Evolutionary conservation across 2,329 filamentous ascomycete genomes (phyloP), one percentile per base, ranked within the genome.

Genomic region (Zasmidium angulare): DNA sequence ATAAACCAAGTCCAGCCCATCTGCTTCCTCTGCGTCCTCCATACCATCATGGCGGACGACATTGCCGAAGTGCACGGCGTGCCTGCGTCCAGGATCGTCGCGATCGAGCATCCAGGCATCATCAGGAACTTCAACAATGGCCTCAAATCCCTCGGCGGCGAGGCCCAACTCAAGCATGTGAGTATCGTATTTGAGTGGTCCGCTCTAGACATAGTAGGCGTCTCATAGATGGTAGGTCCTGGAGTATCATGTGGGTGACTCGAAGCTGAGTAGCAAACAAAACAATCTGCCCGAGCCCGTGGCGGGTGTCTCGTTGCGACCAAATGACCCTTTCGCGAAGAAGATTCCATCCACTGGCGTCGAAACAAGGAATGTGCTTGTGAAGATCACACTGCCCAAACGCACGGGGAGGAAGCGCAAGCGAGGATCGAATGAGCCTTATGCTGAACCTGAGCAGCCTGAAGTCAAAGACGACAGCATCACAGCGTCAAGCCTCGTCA

Each of bases 381-480:
- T 99, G 55, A 93, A 92, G 72, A 82, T 99, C 56, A 92, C 89
- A 0, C 86, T 98, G 0, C 93, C 95, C 0, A 95, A 88, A 74
- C 82, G 91, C 57, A 97, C 92, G 1, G 93, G 93, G 2, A 85
- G 91, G 61, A 96, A 90, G 75, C 85, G 93, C 59, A 96, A 93
- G 77, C 82, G 88, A 66, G 92, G 91, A n/a, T 86, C 86, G 3
- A 73, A 87, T 56, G 88, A 81, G 3, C 86, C 88, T 0, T 75
- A 69, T 55, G 46, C 59, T 12, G 57, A 61, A 20, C 19, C 54
- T 9, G 24, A 53, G n/a, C 31, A 55, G 6, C 50, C 59, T 46
- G 53, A 46, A 24, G 53, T 22, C 21, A n/a, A 40, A 26, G 53
- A 58, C 17, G 22, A 55, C 24, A 68, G 64, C 50, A 60, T 70